These are phyloP conservation scores for Phyllosticta citribraziliensis DNA, from an alignment of 2,329 filamentous ascomycete species.

Conservation along the genomic window DNA sequence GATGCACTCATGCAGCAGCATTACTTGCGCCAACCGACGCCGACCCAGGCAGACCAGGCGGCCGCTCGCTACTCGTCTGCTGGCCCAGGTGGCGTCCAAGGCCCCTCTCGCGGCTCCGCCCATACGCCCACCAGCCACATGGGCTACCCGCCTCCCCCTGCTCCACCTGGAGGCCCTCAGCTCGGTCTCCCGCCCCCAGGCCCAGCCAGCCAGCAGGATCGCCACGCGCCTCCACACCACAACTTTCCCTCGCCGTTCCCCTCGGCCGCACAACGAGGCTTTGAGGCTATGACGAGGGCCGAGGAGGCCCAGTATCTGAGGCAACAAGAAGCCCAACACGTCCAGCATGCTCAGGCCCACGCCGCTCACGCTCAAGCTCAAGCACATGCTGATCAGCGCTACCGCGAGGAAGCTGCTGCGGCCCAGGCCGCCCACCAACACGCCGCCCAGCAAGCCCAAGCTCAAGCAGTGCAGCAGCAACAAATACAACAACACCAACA, in stretches of 20 bases:
- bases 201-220: not conserved
- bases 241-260: not conserved
- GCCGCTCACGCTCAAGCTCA: slow-evolving; percentile 1
- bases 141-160: slow-evolving; percentile 5
- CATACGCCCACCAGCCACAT: slow-evolving; percentile 8
- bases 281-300: slow-evolving; percentile 2
- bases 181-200: not conserved
- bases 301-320: not conserved
- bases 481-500: not conserved
- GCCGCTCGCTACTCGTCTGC: slow-evolving; percentile 5
- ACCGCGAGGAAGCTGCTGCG: not conserved
- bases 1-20: not conserved
- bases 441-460: not conserved
- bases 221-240: not conserved
- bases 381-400: slow-evolving; percentile 4
- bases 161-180: not conserved
- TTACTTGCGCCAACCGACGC: slow-evolving; percentile 4
- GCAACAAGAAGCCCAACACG: not conserved
- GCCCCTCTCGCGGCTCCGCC: not conserved
- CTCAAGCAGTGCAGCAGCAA: not conserved
- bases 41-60: slow-evolving; percentile 6
- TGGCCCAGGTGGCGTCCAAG: not conserved
- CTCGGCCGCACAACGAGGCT: slow-evolving; percentile 3
- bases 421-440: not conserved
- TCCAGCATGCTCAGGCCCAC: slow-evolving; percentile 1